Base-by-base conservation (phyloP, 768 basidiomycete species). In the Leccinum arenicola region DNA sequence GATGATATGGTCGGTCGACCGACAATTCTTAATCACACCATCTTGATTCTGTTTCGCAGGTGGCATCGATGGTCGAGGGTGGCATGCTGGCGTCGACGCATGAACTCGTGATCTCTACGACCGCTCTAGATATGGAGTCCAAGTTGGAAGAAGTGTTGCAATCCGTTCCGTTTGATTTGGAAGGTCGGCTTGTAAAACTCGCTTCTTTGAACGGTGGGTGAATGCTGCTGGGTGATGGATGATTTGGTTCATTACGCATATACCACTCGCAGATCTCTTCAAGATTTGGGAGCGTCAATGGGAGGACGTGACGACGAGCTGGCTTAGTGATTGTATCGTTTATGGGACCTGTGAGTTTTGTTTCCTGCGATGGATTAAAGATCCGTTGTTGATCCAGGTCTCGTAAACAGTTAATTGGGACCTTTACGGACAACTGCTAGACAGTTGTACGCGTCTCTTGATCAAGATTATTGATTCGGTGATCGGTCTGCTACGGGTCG, bases 111-210 rank as follows among this genome's bases (percentile, higher is more conserved):
- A 76, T 89, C 43, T 79, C 83, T 3, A 78, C 82, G 4, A 67
- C 74, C 2, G 80, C 79, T 3, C 80, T 78, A 57, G 85, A 88
- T 59, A 67, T 86, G 43, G 89, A 91, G 69, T 70, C 62, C 56
- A 85, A 83, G 67, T 77, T 91, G 48, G 68, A 70, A 21, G 71
- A 75, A 12, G 64, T 76, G 6, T 58, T 90, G 36, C 66, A 69
- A 2, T 63, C 61, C 1, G 60, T 86, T 56, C 61, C 75, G 1
- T 67, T 90, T 33, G 89, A 91, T 66, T 66, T 80, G 2, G 77
- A 81, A 35, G 88, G 88, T 33, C 81, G 76, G 55, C 77, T 85
- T 2, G 83, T 86, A 23, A 76, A 78, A 58, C 67, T 70, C 6
- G 58, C 81, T 29, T 77, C 76, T 15, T 70, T 83, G 54, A 75